Evolutionary conservation across 768 basidiomycete species (phyloP).

Genomic region (Mycena leptocephala): DNA sequence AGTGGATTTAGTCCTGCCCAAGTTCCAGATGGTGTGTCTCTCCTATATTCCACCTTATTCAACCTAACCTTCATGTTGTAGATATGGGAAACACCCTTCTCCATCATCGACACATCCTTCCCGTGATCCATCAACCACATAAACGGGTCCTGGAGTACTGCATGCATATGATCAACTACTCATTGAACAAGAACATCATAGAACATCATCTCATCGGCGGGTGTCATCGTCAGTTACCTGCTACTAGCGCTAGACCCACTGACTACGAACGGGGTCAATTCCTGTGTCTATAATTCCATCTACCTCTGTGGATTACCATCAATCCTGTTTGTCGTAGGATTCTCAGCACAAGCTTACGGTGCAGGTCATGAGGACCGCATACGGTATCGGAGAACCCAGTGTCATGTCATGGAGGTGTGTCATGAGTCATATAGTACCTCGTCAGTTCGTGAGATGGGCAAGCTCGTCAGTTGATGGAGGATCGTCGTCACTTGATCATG

Average conservation of each 20-base stretch:
- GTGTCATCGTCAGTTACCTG: slow-evolving; percentile 58
- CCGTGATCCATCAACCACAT: slow-evolving; percentile 60
- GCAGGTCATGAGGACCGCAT: no score
- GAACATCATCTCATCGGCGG: slow-evolving; percentile 54
- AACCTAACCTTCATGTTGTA: slow-evolving; percentile 36
- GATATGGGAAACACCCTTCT: slow-evolving; percentile 63
- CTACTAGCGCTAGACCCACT: slow-evolving; percentile 51
- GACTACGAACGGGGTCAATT: slow-evolving; percentile 56
- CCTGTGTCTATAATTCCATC: slow-evolving; percentile 49
- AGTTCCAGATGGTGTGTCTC: slow-evolving; percentile 54
- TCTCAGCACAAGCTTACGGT: no score
- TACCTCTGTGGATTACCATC: no score
- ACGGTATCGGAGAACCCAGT: no score
- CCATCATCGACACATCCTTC: slow-evolving; percentile 54
- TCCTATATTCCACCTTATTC: not conserved
- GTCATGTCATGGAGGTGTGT: no score
- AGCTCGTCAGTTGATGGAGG: no score
- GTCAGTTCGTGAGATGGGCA: no score
- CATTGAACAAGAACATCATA: slow-evolving; percentile 63
- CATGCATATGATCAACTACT: slow-evolving; percentile 74
- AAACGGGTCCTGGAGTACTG: slow-evolving; percentile 52
- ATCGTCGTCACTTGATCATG: no score
- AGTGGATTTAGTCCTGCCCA: slow-evolving; percentile 56
- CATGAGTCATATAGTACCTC: no score
- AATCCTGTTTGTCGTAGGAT: no score